Conservation (phyloP, 176 grass and related monocot genomes). For the Metroxylon sagu region DNA sequence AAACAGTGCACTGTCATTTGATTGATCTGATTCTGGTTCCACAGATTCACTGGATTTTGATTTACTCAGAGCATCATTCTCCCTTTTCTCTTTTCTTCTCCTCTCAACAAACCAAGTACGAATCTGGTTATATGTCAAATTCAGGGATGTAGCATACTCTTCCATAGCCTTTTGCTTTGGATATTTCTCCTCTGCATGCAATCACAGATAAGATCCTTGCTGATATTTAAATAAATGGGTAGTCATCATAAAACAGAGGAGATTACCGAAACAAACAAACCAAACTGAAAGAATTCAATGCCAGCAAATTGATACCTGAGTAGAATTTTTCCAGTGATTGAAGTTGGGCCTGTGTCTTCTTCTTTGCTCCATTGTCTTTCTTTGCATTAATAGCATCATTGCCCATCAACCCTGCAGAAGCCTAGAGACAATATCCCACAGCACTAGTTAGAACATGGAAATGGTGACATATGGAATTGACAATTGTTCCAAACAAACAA, state of each 20-base stretch:
- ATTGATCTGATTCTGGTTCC: too few species aligned
- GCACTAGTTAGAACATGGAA: too few species aligned
- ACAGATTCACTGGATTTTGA: too few species aligned
- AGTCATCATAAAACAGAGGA: not conserved
- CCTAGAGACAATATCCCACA: too few species aligned
- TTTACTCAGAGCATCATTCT: conserved; percentile 20
- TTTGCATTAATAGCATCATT: conserved; percentile 5
- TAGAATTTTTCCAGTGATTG: conserved; percentile 68
- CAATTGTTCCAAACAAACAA: too few species aligned
- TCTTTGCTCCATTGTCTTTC: conserved; percentile 36
- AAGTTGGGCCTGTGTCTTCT: conserved; percentile 67
- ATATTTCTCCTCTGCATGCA: conserved; percentile 55
- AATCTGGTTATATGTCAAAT: conserved; percentile 72
- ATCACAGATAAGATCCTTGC: not conserved
- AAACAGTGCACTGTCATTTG: too few species aligned
- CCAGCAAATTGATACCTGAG: conserved; percentile 38
- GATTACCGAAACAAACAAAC: conserved; percentile 4
- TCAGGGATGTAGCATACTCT: conserved; percentile 52
- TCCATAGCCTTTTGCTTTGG: conserved; percentile 54
- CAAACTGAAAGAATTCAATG: not conserved
- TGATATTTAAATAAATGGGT: not conserved
- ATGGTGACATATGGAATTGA: too few species aligned
- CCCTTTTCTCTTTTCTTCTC: conserved; percentile 85
- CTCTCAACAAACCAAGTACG: conserved; percentile 90
- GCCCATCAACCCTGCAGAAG: conserved; percentile 8